Evolutionary conservation across 2,329 filamentous ascomycete species (phyloP).

Genomic region (Colletotrichum orbiculare): DNA sequence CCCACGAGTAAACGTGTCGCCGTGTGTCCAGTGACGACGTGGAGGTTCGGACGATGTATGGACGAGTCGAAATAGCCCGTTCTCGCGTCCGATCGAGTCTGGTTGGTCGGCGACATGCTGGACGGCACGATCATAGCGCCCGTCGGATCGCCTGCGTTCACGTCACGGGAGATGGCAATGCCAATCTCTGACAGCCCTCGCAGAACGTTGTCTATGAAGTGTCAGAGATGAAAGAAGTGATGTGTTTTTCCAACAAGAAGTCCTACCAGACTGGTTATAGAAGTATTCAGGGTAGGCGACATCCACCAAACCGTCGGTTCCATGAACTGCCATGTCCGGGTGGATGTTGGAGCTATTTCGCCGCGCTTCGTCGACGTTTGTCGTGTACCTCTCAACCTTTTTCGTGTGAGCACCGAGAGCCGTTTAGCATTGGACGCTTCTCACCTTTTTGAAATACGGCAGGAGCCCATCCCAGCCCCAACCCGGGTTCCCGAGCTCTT

Average conservation of each 20-base stretch:
- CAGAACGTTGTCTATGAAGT: constrained; percentile 48
- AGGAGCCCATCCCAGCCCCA: constrained; percentile 57
- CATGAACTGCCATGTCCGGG: constrained; percentile 45
- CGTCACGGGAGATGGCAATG: constrained; percentile 48
- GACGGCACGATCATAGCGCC: constrained; percentile 51
- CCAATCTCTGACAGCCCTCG: constrained; percentile 50
- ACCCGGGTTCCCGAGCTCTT: constrained; percentile 51
- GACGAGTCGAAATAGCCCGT: constrained; percentile 53
- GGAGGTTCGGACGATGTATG: constrained; percentile 50
- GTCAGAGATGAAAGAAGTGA: not conserved
- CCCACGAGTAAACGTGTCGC: constrained; percentile 49
- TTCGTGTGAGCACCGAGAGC: not conserved
- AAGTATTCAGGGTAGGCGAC: constrained; percentile 52
- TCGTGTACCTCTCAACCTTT: constrained; percentile 51
- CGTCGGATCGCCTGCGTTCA: constrained; percentile 49
- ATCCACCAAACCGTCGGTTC: constrained; percentile 48
- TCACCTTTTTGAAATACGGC: constrained; percentile 61
- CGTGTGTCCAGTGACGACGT: constrained; percentile 51
- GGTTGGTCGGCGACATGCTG: constrained; percentile 50
- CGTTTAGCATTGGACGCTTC: not conserved
- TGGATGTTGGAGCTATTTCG: constrained; percentile 41
- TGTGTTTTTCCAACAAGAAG: too few species aligned
- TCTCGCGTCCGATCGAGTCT: constrained; percentile 53
- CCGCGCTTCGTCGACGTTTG: constrained; percentile 39
- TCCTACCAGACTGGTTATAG: constrained; percentile 53